phyloP scores from a whole-genome alignment of 306 rosid genomes.

The Cucumis cinereus region DNA sequence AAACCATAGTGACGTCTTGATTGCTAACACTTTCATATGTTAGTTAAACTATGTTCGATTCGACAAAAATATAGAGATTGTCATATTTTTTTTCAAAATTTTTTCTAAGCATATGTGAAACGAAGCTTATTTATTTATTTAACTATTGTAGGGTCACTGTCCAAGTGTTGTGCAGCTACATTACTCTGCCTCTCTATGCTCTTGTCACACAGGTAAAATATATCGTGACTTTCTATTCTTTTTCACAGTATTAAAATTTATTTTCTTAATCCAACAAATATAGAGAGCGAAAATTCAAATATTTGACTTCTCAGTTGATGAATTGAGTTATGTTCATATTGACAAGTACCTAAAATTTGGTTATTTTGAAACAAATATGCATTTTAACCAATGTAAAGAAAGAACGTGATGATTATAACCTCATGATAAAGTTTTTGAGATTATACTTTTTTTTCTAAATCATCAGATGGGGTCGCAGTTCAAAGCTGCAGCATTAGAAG shows the following conservation, averaged over 20 bases:
- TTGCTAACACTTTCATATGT: too few species aligned
- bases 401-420: background rate
- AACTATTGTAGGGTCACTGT: slow-evolving; percentile 30
- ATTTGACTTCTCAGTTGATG: too few species aligned
- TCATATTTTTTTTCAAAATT: too few species aligned
- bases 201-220: slow-evolving; percentile 46
- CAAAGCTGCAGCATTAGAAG: slow-evolving; percentile 33
- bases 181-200: slow-evolving; percentile 57
- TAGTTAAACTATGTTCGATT: too few species aligned
- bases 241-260: background rate
- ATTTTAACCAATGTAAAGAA: too few species aligned
- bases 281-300: too few species aligned
- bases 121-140: background rate
- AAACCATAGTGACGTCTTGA: too few species aligned
- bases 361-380: too few species aligned
- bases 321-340: too few species aligned
- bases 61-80: too few species aligned
- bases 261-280: too few species aligned
- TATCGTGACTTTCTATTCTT: background rate
- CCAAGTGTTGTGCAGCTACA: slow-evolving; percentile 51
- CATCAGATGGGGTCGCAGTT: slow-evolving; percentile 46
- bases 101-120: background rate
- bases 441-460: background rate
- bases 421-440: background rate
- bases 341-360: too few species aligned